Base-by-base conservation (phyloP, 805 yeast species). In the Spathaspora boniae region DNA sequence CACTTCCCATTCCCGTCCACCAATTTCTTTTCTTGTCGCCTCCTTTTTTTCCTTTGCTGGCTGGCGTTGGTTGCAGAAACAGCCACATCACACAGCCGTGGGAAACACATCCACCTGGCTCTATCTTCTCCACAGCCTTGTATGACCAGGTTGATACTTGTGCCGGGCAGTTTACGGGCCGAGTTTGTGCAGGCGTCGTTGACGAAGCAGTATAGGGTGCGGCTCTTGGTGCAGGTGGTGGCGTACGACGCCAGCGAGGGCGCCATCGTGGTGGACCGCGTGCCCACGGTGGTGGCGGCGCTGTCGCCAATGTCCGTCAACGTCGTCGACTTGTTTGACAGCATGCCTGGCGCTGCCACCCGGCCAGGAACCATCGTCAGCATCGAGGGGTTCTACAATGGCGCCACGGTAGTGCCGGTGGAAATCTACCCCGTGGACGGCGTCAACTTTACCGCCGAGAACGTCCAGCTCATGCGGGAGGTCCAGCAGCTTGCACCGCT, bases 61-160 rank as follows among this genome's bases (percentile, higher is more conserved):
- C n/a, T n/a, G n/a, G n/a, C n/a, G n/a, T n/a, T n/a, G n/a, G n/a
- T n/a, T n/a, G n/a, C n/a, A n/a, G n/a, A n/a, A n/a, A n/a, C n/a
- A n/a, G n/a, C n/a, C n/a, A n/a, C n/a, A n/a, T n/a, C n/a, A n/a
- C n/a, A n/a, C n/a, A n/a, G n/a, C n/a, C n/a, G n/a, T n/a, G n/a
- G n/a, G n/a, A n/a, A n/a, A n/a, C n/a, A n/a, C n/a, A n/a, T n/a
- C n/a, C n/a, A n/a, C n/a, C n/a, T n/a, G n/a, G n/a, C n/a, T 14
- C 26, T 23, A 26, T 32, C 26, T 32, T 24, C 20, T 16, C 19
- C 19, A 17, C 6, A n/a, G 14, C 9, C 20, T 9, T 34, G 3
- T 12, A 62, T 62, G 69, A 59, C 68, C 7, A 43, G 34, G n/a
- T 40, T 62, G 29, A 44, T 54, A 11, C 28, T 59, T 23, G 60